phyloP scores from a whole-genome alignment of 129 eudicot genomes.

The Helianthus annuus region HanXRQr2.0-SUNRISE NC_035440.2:37335431-37335930 shows the following conservation, averaged over 20 bases:
- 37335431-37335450: too few relatives aligned
- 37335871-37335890: conserved; percentile 22
- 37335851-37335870: conserved; percentile 32
- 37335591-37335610: too few relatives aligned
- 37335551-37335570: too few relatives aligned
- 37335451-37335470: too few relatives aligned
- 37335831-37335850: conserved; percentile 37
- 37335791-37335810: conserved; percentile 12
- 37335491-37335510: too few relatives aligned
- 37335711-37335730: not conserved
- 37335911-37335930: conserved; percentile 20
- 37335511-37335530: too few relatives aligned
- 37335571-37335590: too few relatives aligned
- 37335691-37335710: conserved; percentile 20
- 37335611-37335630: too few relatives aligned
- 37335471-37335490: too few relatives aligned
- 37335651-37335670: not conserved
- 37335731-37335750: conserved; percentile 27
- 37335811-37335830: conserved; percentile 36
- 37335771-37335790: conserved; percentile 12
- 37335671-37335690: conserved; percentile 24
- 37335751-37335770: conserved; percentile 10
- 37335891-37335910: conserved; percentile 9
- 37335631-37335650: too few relatives aligned
- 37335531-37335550: too few relatives aligned